phyloP scores from a whole-genome alignment of 345 rosid species.

The Eucalyptus viminalis region DNA sequence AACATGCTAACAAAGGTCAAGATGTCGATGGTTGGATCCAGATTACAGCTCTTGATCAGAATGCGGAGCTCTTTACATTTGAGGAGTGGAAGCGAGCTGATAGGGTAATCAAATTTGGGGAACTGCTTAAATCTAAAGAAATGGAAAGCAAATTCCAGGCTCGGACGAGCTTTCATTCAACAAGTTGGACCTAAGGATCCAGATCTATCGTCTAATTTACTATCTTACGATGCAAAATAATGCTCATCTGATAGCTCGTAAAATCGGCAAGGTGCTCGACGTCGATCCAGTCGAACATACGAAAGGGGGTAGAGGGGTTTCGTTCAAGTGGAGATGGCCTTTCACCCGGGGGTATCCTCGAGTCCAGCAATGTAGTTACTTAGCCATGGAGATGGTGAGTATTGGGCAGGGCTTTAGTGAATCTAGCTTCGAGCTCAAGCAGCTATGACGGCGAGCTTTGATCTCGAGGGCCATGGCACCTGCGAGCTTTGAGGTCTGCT shows the following conservation, averaged over 20 bases:
- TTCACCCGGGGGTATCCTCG: background rate
- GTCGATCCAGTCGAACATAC: background rate
- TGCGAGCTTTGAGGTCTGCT: background rate
- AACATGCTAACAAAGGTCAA: background rate
- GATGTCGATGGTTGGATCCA: background rate
- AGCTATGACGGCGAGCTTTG: background rate
- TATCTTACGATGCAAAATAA: background rate
- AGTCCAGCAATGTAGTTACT: background rate
- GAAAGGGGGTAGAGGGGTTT: background rate
- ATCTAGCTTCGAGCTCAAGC: background rate
- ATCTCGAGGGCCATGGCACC: background rate
- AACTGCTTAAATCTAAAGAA: background rate
- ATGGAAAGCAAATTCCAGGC: background rate
- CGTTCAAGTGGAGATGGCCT: too few species aligned
- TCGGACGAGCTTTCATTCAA: background rate
- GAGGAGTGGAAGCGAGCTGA: background rate
- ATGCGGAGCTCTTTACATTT: background rate
- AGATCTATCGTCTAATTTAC: background rate
- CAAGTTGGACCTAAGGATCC: background rate
- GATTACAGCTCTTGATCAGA: background rate
- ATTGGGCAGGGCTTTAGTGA: background rate
- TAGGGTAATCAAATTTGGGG: background rate
- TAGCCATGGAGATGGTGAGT: background rate
- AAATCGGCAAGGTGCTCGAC: background rate
- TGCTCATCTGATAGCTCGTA: background rate